These are phyloP conservation scores for Starmerella bombi DNA, from an alignment of 805 yeast genomes.

Conservation along the genomic window DNA sequence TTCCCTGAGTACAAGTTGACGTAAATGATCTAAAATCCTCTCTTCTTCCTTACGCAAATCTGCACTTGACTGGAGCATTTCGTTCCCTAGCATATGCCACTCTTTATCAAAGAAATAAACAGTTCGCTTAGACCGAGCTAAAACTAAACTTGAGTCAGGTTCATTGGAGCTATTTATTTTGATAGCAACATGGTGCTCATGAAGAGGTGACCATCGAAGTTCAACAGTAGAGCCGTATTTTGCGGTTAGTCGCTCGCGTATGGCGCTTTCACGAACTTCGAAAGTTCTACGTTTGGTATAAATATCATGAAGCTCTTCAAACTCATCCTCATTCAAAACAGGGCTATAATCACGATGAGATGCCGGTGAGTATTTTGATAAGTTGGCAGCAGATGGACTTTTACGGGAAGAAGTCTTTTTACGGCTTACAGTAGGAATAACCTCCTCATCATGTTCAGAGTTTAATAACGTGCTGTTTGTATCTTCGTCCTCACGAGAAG, in stretches of 20 bases:
- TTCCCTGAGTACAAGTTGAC: slow-evolving; percentile 33
- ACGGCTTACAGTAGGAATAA: too few species aligned
- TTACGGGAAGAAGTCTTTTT: too few species aligned
- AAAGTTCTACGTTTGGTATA: slow-evolving; percentile 24
- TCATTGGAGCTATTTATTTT: slow-evolving; percentile 20
- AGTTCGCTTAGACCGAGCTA: slow-evolving; percentile 34
- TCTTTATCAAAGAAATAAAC: slow-evolving; percentile 33
- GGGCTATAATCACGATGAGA: slow-evolving; percentile 14
- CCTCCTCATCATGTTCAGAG: too few species aligned
- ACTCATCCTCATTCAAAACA: slow-evolving; percentile 15
- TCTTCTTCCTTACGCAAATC: slow-evolving; percentile 45
- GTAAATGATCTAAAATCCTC: slow-evolving; percentile 37
- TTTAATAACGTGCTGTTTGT: too few species aligned
- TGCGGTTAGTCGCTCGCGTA: slow-evolving; percentile 15
- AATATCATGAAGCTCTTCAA: slow-evolving; percentile 16
- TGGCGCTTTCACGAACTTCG: slow-evolving; percentile 20
- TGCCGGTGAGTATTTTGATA: slow-evolving; percentile 4
- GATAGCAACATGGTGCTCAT: slow-evolving; percentile 39
- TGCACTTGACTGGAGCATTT: slow-evolving; percentile 34
- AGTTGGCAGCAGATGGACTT: neutral
- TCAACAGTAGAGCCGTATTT: slow-evolving; percentile 19
- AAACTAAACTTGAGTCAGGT: slow-evolving; percentile 21
- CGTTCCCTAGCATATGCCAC: slow-evolving; percentile 43
- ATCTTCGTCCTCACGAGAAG: too few species aligned
- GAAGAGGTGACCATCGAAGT: slow-evolving; percentile 33